phyloP scores from a whole-genome alignment of 805 yeast genomes.

The Tetrapisispora taiwanensis region DNA sequence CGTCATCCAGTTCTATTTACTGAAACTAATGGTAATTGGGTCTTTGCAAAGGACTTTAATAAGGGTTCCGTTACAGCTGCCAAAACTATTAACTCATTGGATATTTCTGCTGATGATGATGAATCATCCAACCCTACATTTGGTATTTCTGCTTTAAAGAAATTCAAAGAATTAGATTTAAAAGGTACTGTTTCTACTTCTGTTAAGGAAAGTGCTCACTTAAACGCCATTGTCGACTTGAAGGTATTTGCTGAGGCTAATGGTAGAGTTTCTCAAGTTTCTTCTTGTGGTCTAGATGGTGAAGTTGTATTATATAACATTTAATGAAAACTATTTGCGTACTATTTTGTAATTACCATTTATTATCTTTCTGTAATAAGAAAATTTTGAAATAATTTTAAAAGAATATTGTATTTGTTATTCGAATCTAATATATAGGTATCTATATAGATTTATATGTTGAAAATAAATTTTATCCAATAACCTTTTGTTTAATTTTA shows the following conservation, averaged over 20 bases:
- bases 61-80: conserved; percentile 21
- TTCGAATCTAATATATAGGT: too few relatives aligned
- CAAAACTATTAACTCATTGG: background rate
- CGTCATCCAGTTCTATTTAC: conserved; percentile 81
- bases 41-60: conserved; percentile 49
- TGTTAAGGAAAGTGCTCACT: conserved; percentile 64
- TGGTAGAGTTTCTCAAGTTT: conserved; percentile 48
- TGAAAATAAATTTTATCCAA: too few relatives aligned
- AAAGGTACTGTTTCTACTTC: conserved; percentile 64
- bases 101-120: conserved; percentile 39
- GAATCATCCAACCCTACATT: conserved; percentile 39
- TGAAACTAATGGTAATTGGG: conserved; percentile 61
- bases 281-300: conserved; percentile 85
- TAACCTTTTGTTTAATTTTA: too few relatives aligned
- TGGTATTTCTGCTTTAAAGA: conserved; percentile 73
- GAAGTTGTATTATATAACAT: conserved; percentile 69
- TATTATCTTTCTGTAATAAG: too few relatives aligned
- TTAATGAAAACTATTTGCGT: conserved; percentile 15
- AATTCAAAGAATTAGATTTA: conserved; percentile 91
- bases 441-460: too few relatives aligned
- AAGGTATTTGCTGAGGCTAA: conserved; percentile 39
- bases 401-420: too few relatives aligned
- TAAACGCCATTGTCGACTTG: conserved; percentile 72
- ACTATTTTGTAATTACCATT: background rate
- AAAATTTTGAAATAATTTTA: too few relatives aligned